Base-by-base conservation (phyloP, 2,329 filamentous ascomycete genomes). In the Phaeoacremonium minimum region DNA sequence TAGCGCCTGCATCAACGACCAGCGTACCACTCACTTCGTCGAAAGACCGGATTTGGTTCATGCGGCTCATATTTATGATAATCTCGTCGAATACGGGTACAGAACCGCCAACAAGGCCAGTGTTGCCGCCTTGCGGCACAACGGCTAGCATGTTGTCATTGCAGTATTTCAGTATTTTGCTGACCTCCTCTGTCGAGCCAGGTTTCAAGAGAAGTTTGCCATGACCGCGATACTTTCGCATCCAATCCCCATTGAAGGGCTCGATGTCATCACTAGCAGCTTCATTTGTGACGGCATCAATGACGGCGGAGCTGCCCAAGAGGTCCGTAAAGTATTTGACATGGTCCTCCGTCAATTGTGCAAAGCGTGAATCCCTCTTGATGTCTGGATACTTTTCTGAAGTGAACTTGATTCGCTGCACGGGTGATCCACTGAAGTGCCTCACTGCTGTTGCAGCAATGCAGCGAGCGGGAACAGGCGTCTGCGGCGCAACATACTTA, bases 21-120 rank as follows among this genome's bases (percentile, higher is more conserved):
- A 98, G 69, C 8, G 91, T 84, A 34, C 93, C 93, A 36, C 88
- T 95, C 34, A 94, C 85, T 36, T 94, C 85, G 61, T 98, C 93
- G 53, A 98, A 97, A 4, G 84, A 89, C 51, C 85, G 78, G 44
- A 98, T 90, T 53, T 80, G 67, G 70, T 94, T 95, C 88, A 98
- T 93, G 46, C 88, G 85, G 47, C 79, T 76, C 58, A 93, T 81
- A 63, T 83, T 95, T 67, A 98, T 76, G 51, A 98, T 86, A 49
- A 98, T 95, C 71, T 98, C 94, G 58, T 98, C 94, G 57, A 97
- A 98, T 15, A 98, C 89, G 1, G 94, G 93, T 18, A 98, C 87
- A 1, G 88, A 95, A 33, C 93, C 93, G 40, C 93, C 94, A 3
- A 98, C 93, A 20, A 98, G 74, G 6, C 93, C 94, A 4, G 93